These are phyloP conservation scores for Jamesozyma spencerorum DNA, from an alignment of 805 yeast species.

Conservation along the genomic window DNA sequence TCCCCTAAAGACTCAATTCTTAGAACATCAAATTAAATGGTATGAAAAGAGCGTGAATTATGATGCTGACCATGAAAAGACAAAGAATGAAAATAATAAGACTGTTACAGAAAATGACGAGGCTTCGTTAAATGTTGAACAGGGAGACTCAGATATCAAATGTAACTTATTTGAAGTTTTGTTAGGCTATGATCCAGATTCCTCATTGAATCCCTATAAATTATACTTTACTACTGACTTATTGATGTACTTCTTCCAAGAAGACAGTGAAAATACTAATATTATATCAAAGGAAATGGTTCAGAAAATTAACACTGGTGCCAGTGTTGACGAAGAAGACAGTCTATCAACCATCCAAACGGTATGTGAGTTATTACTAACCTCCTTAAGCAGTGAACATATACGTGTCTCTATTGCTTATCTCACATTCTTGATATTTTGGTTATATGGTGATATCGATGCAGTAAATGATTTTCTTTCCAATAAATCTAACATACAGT, in stretches of 20 bases:
- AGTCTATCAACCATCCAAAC: constrained; percentile 64
- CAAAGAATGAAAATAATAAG: constrained; percentile 12
- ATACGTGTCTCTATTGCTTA: constrained; percentile 73
- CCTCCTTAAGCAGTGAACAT: constrained; percentile 54
- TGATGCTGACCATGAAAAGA: constrained; percentile 12
- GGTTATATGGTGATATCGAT: constrained; percentile 69
- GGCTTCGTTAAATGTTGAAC: constrained; percentile 7
- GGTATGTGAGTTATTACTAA: constrained; percentile 60
- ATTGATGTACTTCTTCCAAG: constrained; percentile 45
- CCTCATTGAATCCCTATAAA: constrained; percentile 74
- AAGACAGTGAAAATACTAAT: constrained; percentile 38
- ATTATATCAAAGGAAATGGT: constrained; percentile 42
- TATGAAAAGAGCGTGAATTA: constrained; percentile 26
- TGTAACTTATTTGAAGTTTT: constrained; percentile 58
- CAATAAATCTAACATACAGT: constrained; percentile 56
- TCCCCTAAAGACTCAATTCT: constrained; percentile 51
- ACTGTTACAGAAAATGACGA: background rate
- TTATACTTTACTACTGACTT: constrained; percentile 74
- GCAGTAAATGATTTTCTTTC: constrained; percentile 70
- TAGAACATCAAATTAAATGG: constrained; percentile 52
- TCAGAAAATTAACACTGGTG: constrained; percentile 45
- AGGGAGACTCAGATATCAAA: constrained; percentile 2
- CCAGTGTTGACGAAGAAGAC: constrained; percentile 39
- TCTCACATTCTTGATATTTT: constrained; percentile 57
- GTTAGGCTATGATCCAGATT: constrained; percentile 65